Base-by-base conservation (phyloP, 257 asterid genomes). In the Nicotiana otophora region DNA sequence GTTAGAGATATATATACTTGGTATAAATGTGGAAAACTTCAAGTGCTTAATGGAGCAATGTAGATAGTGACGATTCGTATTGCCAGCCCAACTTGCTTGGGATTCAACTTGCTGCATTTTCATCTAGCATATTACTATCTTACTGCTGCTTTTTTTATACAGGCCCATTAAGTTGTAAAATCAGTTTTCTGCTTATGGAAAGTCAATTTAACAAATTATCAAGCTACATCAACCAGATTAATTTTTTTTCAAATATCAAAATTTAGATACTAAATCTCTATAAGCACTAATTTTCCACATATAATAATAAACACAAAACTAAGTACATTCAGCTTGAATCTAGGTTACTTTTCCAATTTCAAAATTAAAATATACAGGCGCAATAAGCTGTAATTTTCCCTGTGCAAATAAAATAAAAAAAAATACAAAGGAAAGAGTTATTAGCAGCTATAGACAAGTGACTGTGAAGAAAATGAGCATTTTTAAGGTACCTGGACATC, bases 401-500 rank as follows among this genome's bases (percentile, higher is more conserved):
- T 11, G 57, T 51, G 16, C 15, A 51, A 51, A 12, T 10, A 51
- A 2, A 51, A 11, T 4, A 2, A 51, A 51, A 51, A 11, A 14
- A 51, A 3, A 1, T 10, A 11, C 14, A 8, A 48, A 11, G 54
- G 54, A 48, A 48, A 48, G 15, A 48, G 14, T 11, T 48, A 48
- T 48, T 51, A 10, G 57, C 34, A 30, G 46, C 6, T 15, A 3
- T 3, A 34, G 20, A 15, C 17, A 51, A 12, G 15, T 12, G 1
- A 11, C 16, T 46, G 12, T 46, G 53, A 46, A 46, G 1, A 67
- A 34, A 34, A 34, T 34, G 39, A 34, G 39, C 7, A 5, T 34
- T 4, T 34, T 34, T 34, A 4, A 5, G 5, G 36, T 28, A 65
- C 93, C 93, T 87, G 87, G 34, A 89, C 93, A 62, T 85, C 94